Evolutionary conservation across 768 basidiomycete genomes (phyloP).

Genomic region (Termitomyces sp.): DNA sequence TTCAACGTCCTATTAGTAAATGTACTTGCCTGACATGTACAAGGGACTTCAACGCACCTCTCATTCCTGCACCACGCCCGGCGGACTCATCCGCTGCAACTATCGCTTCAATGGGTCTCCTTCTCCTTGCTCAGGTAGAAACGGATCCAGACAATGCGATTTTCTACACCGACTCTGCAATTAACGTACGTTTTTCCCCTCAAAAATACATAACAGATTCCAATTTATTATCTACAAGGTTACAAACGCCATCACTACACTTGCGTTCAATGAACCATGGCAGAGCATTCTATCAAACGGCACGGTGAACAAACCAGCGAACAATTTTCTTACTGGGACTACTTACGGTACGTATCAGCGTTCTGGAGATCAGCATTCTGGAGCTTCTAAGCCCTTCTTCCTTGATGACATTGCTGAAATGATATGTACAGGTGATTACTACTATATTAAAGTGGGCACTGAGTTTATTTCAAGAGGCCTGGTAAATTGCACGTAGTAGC

Average conservation of each 20-base stretch:
- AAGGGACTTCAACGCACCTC: constrained; percentile 77
- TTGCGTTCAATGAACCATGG: constrained; percentile 17
- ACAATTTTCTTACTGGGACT: constrained; percentile 16
- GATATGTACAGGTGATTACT: constrained; percentile 3
- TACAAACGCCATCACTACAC: constrained; percentile 11
- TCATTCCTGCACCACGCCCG: constrained; percentile 45
- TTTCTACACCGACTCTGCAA: constrained; percentile 45
- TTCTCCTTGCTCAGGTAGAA: constrained; percentile 48
- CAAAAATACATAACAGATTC: background rate
- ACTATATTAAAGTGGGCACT: constrained; percentile 7
- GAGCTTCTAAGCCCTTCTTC: background rate
- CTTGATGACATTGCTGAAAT: background rate
- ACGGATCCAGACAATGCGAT: constrained; percentile 25
- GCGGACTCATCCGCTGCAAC: constrained; percentile 72
- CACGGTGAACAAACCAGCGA: constrained; percentile 17
- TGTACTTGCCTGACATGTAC: background rate
- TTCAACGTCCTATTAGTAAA: background rate
- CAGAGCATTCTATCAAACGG: constrained; percentile 19
- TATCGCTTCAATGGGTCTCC: constrained; percentile 54
- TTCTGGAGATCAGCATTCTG: background rate
- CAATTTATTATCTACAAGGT: constrained; percentile 4
- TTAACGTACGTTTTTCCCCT: constrained; percentile 30
- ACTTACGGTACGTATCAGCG: constrained; percentile 26
- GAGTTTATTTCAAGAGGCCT: constrained; percentile 3
- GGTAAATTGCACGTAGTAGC: background rate